Percentiles rank a stretch among this genome's conserved stretches.
Evolutionary conservation across 2,329 filamentous ascomycete species (phyloP).

Genomic region (Leptoxyphium fumago): DNA sequence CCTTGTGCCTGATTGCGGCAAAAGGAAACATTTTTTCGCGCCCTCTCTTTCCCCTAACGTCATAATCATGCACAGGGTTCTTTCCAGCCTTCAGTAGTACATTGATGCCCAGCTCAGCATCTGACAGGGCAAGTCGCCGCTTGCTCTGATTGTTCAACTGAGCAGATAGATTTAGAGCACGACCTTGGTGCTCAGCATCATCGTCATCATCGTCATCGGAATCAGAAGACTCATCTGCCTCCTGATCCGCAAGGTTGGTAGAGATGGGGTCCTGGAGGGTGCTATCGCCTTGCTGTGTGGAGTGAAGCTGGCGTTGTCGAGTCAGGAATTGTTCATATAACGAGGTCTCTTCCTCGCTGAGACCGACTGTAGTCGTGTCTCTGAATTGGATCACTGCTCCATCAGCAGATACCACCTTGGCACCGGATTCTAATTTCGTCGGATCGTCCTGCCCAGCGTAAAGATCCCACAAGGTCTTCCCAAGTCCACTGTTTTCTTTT

Average conservation of each 20-base stretch:
- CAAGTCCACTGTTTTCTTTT: conserved; percentile 49
- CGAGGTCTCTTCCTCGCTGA: conserved; percentile 60
- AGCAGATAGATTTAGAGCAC: conserved; percentile 76
- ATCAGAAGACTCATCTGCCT: conserved; percentile 74
- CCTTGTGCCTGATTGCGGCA: conserved; percentile 60
- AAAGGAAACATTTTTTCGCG: conserved; percentile 87
- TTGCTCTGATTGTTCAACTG: conserved; percentile 64
- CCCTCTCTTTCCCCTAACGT: conserved; percentile 80
- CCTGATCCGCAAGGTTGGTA: conserved; percentile 43
- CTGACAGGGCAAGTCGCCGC: conserved; percentile 72
- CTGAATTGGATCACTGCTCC: conserved; percentile 25
- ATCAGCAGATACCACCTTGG: conserved; percentile 52
- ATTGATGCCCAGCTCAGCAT: conserved; percentile 85
- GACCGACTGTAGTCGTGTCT: conserved; percentile 42
- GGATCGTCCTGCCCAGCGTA: conserved; percentile 21
- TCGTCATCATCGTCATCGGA: conserved; percentile 84
- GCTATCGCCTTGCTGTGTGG: conserved; percentile 58
- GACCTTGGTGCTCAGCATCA: conserved; percentile 79
- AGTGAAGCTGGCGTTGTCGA: conserved; percentile 73
- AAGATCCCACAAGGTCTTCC: conserved; percentile 57
- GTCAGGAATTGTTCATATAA: conserved; percentile 88
- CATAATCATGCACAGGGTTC: conserved; percentile 72
- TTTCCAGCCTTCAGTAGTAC: conserved; percentile 69
- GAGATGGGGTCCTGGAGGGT: conserved; percentile 58
- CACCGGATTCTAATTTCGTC: conserved; percentile 22